phyloP scores from a whole-genome alignment of 2,329 filamentous ascomycete species.

The Pseudopithomyces chartarum region DNA sequence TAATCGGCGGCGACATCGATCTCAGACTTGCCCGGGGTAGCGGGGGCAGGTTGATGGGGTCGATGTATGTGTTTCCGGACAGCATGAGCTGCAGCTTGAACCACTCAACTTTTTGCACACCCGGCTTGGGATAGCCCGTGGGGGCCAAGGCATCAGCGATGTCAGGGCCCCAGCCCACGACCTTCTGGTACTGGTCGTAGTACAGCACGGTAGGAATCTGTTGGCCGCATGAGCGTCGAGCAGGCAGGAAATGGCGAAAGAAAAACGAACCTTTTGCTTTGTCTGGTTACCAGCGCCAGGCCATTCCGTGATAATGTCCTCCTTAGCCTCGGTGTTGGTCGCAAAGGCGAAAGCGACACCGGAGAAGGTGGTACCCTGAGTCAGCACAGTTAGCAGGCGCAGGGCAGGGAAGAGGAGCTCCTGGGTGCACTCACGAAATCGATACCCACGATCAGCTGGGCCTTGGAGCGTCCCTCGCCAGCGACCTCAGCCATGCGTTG shows the following conservation, averaged over 20 bases:
- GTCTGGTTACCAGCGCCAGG: slow-evolving; percentile 96
- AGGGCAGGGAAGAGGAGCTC: slow-evolving; percentile 8
- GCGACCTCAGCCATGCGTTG: slow-evolving; percentile 70
- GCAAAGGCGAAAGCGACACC: slow-evolving; percentile 93
- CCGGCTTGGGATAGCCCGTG: slow-evolving; percentile 95
- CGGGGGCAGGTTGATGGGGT: slow-evolving; percentile 97
- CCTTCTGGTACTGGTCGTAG: slow-evolving; percentile 99
- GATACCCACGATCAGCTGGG: slow-evolving; percentile 97
- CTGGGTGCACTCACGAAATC: slow-evolving; percentile 75
- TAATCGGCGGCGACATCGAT: slow-evolving; percentile 99
- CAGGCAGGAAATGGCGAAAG: background rate
- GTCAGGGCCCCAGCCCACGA: slow-evolving; percentile 99
- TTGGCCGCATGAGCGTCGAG: background rate
- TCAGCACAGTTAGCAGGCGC: slow-evolving; percentile 19
- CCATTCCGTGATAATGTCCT: slow-evolving; percentile 99
- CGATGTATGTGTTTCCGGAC: slow-evolving; percentile 98
- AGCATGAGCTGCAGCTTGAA: slow-evolving; percentile 99
- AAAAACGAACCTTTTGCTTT: slow-evolving; percentile 82
- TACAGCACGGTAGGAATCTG: slow-evolving; percentile 99
- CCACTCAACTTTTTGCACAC: slow-evolving; percentile 99
- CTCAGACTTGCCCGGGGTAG: slow-evolving; percentile 98
- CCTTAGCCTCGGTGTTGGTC: slow-evolving; percentile 95
- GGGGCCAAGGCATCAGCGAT: slow-evolving; percentile 96
- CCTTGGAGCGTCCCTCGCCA: slow-evolving; percentile 86
- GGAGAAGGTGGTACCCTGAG: slow-evolving; percentile 92